Percentiles rank a stretch among this genome's conserved stretches.
Conservation (phyloP, 805 yeast genomes). For the Kurtzmaniella cleridarum region DNA sequence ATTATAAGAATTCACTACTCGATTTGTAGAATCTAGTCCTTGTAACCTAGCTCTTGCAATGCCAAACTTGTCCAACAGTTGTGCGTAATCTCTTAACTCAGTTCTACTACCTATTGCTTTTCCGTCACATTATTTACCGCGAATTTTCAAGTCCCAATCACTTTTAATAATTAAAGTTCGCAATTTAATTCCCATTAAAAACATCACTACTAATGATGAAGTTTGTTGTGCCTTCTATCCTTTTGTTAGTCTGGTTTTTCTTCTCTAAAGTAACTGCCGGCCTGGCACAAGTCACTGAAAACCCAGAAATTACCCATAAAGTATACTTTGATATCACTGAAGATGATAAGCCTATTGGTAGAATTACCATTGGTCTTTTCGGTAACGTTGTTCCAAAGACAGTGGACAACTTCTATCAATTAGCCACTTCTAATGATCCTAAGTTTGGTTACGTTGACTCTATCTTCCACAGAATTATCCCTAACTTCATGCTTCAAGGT, state of each 20-base stretch:
- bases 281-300: constrained; percentile 19
- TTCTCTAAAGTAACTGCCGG: constrained; percentile 7
- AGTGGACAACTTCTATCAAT: constrained; percentile 79
- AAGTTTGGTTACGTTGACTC: constrained; percentile 58
- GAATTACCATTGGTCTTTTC: constrained; percentile 80
- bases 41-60: no score
- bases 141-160: no score
- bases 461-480: constrained; percentile 68
- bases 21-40: no score
- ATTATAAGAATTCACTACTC: no score
- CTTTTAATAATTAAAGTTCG: no score
- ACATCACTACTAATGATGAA: no score
- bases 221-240: constrained; percentile 1
- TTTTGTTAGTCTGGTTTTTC: constrained; percentile 3
- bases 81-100: no score
- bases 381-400: constrained; percentile 45
- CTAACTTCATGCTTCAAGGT: constrained; percentile 78
- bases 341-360: constrained; percentile 72
- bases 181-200: no score
- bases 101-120: no score
- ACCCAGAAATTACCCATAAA: constrained; percentile 63
- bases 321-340: constrained; percentile 84
- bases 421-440: constrained; percentile 59
- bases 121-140: no score
- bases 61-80: no score